Evolutionary conservation across 1,284 basidiomycete species (phyloP).

Genomic region (Ceratobasidium sp.): DNA sequence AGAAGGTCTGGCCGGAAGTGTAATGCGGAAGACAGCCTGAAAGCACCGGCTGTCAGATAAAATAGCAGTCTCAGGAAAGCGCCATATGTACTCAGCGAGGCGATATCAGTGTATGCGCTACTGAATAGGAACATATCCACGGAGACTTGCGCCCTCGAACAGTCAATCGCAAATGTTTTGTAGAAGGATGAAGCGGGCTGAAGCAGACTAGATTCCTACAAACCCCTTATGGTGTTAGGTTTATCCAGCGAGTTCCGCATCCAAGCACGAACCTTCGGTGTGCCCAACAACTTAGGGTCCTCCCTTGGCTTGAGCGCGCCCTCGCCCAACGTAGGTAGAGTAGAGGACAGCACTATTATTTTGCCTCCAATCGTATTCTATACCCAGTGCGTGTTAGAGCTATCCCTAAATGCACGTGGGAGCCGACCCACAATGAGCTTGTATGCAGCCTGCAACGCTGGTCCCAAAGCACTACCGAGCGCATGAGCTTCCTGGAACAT

Average conservation of each 20-base stretch:
- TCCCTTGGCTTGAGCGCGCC: conserved; percentile 96
- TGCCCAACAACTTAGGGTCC: conserved; percentile 95
- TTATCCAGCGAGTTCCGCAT: not conserved
- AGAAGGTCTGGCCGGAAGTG: conserved; percentile 98
- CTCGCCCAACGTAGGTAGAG: conserved; percentile 87
- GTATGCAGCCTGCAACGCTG: conserved; percentile 94
- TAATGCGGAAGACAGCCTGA: conserved; percentile 95
- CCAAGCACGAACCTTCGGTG: conserved; percentile 77
- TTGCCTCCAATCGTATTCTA: conserved; percentile 93
- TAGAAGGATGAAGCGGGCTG: conserved; percentile 94
- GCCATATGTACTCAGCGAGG: conserved; percentile 81
- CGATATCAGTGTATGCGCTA: conserved; percentile 93
- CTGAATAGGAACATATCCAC: conserved; percentile 99
- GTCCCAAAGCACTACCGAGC: conserved; percentile 93
- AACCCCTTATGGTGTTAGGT: not conserved
- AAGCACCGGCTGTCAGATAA: no score
- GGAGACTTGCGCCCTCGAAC: conserved; percentile 95
- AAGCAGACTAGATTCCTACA: conserved; percentile 83
- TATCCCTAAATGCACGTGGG: no score
- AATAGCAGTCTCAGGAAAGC: no score
- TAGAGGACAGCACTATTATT: conserved; percentile 89
- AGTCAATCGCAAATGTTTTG: conserved; percentile 99
- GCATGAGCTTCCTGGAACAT: conserved; percentile 97
- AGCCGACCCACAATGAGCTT: conserved; percentile 89
- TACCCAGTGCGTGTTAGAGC: conserved; percentile 8